Evolutionary conservation across 768 basidiomycete genomes (phyloP).

Genomic region (Russula sp.): DNA sequence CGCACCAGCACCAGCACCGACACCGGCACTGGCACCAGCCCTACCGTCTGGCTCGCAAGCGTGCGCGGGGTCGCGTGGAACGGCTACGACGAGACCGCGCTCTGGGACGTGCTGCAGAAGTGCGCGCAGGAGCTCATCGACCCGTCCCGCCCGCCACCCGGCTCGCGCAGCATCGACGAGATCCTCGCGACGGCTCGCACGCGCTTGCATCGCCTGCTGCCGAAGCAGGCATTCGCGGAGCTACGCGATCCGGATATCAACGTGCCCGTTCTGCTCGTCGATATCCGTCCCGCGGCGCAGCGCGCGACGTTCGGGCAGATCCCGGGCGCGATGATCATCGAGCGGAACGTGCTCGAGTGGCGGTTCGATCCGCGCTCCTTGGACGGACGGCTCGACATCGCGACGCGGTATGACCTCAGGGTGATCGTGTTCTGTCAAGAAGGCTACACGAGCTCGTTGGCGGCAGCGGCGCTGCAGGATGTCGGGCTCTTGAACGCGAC

Average conservation of each 20-base stretch:
- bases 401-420: slow-evolving; percentile 66
- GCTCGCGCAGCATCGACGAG: slow-evolving; percentile 51
- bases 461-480: slow-evolving; percentile 60
- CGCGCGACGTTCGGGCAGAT: slow-evolving; percentile 52
- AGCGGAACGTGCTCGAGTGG: slow-evolving; percentile 76
- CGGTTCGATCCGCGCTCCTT: slow-evolving; percentile 61
- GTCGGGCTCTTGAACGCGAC: slow-evolving; percentile 68
- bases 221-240: slow-evolving; percentile 52
- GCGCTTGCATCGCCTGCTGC: slow-evolving; percentile 55
- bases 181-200: slow-evolving; percentile 54
- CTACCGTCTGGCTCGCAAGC: slow-evolving; percentile 35
- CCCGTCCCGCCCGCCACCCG: slow-evolving; percentile 55
- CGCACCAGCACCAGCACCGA: too few relatives aligned
- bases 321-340: slow-evolving; percentile 61
- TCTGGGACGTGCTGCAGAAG: slow-evolving; percentile 67
- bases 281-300: slow-evolving; percentile 62
- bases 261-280: slow-evolving; percentile 67
- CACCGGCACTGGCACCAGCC: too few relatives aligned
- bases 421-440: slow-evolving; percentile 73
- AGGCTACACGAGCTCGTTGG: slow-evolving; percentile 65
- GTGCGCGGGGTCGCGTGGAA: slow-evolving; percentile 49
- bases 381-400: slow-evolving; percentile 51
- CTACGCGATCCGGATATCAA: slow-evolving; percentile 39
- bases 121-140: slow-evolving; percentile 51
- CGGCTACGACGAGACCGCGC: slow-evolving; percentile 54